phyloP scores from a whole-genome alignment of 2,329 filamentous ascomycete species.

The Diaporthe sp. region DNA sequence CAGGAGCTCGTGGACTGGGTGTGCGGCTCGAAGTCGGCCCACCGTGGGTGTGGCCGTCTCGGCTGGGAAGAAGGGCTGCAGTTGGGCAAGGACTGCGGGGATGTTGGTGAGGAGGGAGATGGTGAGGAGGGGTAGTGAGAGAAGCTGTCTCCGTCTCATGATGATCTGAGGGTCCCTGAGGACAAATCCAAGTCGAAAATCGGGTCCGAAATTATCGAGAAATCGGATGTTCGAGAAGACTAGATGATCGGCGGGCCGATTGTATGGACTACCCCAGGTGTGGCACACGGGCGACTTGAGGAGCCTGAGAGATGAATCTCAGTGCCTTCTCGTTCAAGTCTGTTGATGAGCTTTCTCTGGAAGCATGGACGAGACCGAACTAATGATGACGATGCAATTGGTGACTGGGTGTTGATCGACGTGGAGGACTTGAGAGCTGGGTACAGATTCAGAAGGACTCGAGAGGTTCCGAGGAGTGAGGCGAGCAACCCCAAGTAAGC shows the following conservation, averaged over 20 bases:
- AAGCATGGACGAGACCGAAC: background rate
- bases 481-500: conserved; percentile 14
- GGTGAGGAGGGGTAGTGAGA: conserved; percentile 13
- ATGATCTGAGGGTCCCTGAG: conserved; percentile 19
- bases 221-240: background rate
- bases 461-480: background rate
- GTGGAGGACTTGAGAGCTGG: background rate
- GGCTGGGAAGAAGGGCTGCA: conserved; percentile 49
- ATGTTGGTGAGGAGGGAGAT: conserved; percentile 32
- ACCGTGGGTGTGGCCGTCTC: conserved; percentile 45
- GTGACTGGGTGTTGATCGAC: background rate
- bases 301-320: background rate
- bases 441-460: background rate
- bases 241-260: background rate
- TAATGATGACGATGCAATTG: background rate
- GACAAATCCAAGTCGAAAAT: background rate
- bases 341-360: background rate
- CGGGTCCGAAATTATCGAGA: conserved; percentile 20
- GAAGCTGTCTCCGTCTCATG: conserved; percentile 37
- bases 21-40: conserved; percentile 42
- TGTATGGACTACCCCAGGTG: background rate
- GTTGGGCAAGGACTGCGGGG: conserved; percentile 43
- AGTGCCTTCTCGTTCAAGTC: background rate
- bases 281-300: background rate
- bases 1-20: conserved; percentile 41